phyloP scores from a whole-genome alignment of 2,329 filamentous ascomycete species.

The Neurospora sp. region DNA sequence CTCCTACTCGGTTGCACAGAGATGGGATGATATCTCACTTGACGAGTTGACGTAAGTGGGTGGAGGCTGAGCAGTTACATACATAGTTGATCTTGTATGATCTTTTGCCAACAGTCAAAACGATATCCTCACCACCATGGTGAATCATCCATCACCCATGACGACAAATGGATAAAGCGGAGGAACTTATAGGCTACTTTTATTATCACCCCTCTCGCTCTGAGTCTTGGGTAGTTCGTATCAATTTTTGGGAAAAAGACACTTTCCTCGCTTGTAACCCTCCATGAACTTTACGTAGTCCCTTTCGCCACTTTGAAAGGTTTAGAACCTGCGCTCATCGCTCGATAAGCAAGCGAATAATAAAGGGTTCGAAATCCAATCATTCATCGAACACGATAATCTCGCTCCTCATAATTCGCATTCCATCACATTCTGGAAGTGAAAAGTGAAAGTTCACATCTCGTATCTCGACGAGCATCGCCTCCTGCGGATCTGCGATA shows the following conservation, averaged over 20 bases:
- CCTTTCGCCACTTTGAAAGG: not conserved
- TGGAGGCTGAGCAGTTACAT: not conserved
- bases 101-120: not conserved
- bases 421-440: not conserved
- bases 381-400: not conserved
- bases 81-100: not conserved
- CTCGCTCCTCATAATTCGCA: not conserved
- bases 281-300: not conserved
- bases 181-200: not conserved
- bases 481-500: not conserved
- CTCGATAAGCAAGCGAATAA: not conserved
- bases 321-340: not conserved
- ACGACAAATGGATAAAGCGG: not conserved
- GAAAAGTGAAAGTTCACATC: not conserved
- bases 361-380: not conserved
- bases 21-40: not conserved
- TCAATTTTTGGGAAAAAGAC: not conserved
- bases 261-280: not conserved
- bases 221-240: not conserved
- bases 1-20: not conserved
- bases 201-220: not conserved
- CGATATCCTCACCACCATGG: not conserved
- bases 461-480: not conserved
- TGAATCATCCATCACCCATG: not conserved
- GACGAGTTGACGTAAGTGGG: not conserved